phyloP scores from a whole-genome alignment of 1,284 basidiomycete genomes.

The Exobasidium rhododendri region DNA sequence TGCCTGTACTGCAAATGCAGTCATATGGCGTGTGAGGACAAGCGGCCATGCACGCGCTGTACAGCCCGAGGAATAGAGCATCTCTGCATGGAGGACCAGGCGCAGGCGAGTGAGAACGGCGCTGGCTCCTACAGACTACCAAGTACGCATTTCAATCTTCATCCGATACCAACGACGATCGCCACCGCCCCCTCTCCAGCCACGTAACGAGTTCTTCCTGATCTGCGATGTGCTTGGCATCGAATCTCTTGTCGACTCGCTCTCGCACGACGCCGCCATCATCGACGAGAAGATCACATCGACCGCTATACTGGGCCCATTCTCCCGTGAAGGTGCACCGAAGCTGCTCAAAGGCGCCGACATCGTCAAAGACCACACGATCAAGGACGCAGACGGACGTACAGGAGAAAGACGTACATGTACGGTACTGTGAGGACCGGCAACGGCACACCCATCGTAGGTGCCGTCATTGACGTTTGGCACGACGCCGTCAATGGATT shows the following conservation, averaged over 20 bases:
- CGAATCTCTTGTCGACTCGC: constrained; percentile 54
- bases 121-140: too few relatives aligned
- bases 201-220: constrained; percentile 57
- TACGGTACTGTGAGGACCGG: constrained; percentile 48
- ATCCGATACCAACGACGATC: too few relatives aligned
- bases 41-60: neutral
- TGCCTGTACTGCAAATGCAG: constrained; percentile 8
- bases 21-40: neutral
- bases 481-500: constrained; percentile 56
- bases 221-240: constrained; percentile 56
- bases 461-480: constrained; percentile 56
- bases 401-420: constrained; percentile 46
- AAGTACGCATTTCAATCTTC: too few relatives aligned
- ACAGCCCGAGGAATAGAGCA: neutral
- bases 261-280: constrained; percentile 20
- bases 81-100: neutral
- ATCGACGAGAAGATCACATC: constrained; percentile 26
- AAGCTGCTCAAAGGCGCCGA: constrained; percentile 46
- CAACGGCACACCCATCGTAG: constrained; percentile 52
- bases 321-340: constrained; percentile 53
- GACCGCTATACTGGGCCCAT: constrained; percentile 56
- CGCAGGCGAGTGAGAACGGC: too few relatives aligned
- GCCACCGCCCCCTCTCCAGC: too few relatives aligned
- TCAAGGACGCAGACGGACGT: constrained; percentile 47
- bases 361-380: constrained; percentile 34